A percentile compares a stretch with the other conserved stretches of the same genome.
phyloP scores from a whole-genome alignment of 495 filamentous ascomycete genomes.

The Podospora pseudopauciseta region DNA sequence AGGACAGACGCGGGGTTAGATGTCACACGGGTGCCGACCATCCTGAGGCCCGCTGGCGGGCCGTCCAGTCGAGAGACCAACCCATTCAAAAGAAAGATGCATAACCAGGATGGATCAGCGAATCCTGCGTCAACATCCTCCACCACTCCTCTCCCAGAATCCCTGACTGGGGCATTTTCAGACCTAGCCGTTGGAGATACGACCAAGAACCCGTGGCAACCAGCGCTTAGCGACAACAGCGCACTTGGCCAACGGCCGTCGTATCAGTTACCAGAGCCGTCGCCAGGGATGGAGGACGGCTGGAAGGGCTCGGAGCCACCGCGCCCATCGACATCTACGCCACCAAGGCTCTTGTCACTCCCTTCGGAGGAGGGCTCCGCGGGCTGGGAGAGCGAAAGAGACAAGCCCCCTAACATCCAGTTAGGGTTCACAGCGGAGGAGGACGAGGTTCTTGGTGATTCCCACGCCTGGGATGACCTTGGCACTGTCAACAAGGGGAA shows the following conservation, averaged over 20 bases:
- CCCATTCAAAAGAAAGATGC: constrained; percentile 49
- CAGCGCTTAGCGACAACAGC: constrained; percentile 31
- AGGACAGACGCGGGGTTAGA: constrained; percentile 18
- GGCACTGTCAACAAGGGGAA: constrained; percentile 34
- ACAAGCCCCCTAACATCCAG: constrained; percentile 6
- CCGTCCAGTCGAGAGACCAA: constrained; percentile 45
- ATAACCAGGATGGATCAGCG: constrained; percentile 8
- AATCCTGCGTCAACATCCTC: constrained; percentile 6
- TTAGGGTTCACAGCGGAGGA: constrained; percentile 23
- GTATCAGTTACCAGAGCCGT: constrained; percentile 28
- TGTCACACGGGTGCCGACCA: constrained; percentile 28
- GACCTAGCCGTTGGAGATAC: constrained; percentile 40
- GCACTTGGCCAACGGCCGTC: constrained; percentile 6
- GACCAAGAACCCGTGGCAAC: constrained; percentile 53
- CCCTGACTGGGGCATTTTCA: constrained; percentile 31
- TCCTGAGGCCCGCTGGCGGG: constrained; percentile 35
- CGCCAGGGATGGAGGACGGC: constrained; percentile 28
- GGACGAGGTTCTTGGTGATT: constrained; percentile 35
- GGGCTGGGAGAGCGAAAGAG: constrained; percentile 36
- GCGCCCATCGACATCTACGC: constrained; percentile 29
- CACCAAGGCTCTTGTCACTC: constrained; percentile 29
- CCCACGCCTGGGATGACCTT: constrained; percentile 46
- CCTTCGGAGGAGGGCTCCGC: constrained; percentile 31
- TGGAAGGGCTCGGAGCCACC: constrained; percentile 38
- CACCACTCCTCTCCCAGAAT: constrained; percentile 20